Evolutionary conservation across 2,329 filamentous ascomycete genomes (phyloP).

Genomic region (Phaeosphaeria sp.): DNA sequence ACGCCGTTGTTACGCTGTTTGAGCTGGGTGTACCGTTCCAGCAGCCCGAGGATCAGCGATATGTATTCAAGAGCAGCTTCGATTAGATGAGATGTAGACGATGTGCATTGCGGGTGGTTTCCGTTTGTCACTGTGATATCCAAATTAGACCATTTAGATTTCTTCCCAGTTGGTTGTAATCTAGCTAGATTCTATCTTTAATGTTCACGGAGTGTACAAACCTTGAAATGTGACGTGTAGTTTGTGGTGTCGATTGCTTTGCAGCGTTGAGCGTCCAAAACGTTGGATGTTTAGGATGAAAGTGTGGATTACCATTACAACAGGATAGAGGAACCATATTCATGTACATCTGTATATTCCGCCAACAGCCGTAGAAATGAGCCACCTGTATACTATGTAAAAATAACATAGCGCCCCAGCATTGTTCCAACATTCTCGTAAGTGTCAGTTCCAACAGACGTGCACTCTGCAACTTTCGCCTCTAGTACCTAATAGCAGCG

Average conservation of each 20-base stretch:
- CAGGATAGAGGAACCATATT: too few species aligned
- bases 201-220: background rate
- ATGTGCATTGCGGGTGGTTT: constrained; percentile 1
- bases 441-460: too few species aligned
- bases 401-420: too few species aligned
- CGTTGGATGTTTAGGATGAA: too few species aligned
- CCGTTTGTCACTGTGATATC: constrained; percentile 5
- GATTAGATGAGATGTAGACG: constrained; percentile 31
- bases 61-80: constrained; percentile 55
- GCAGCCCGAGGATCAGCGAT: constrained; percentile 53
- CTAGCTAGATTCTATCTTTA: background rate
- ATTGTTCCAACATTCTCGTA: too few species aligned
- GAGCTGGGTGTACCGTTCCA: constrained; percentile 93
- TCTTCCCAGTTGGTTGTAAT: background rate
- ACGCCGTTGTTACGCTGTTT: constrained; percentile 80
- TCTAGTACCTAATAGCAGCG: too few species aligned
- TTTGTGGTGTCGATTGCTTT: background rate
- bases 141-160: constrained; percentile 4
- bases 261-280: background rate
- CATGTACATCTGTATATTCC: too few species aligned
- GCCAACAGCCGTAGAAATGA: too few species aligned
- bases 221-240: background rate
- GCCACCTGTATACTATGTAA: too few species aligned
- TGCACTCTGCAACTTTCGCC: too few species aligned
- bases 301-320: too few species aligned